A percentile compares a stretch with the other conserved stretches of the same genome.
Evolutionary conservation across 2,329 filamentous ascomycete genomes (phyloP).

Genomic region (Neonectria magnoliae): DNA sequence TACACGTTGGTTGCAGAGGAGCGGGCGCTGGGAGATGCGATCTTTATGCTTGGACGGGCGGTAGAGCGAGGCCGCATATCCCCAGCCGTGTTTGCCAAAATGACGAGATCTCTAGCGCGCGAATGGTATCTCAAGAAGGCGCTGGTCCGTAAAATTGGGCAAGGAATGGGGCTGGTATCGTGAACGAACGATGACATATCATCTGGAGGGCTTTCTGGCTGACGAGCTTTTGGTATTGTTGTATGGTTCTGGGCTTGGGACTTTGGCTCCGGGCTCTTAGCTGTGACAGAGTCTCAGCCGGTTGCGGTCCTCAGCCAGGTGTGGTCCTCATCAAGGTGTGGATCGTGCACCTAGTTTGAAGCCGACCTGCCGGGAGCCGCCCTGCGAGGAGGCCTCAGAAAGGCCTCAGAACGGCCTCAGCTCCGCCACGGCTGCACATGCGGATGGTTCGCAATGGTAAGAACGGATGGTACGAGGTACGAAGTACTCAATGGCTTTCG

Average conservation of each 20-base stretch:
- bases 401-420: not conserved
- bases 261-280: not conserved
- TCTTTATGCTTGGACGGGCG: conserved; percentile 82
- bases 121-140: conserved; percentile 90
- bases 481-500: not conserved
- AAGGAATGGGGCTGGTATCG: conserved; percentile 73
- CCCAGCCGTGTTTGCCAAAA: conserved; percentile 80
- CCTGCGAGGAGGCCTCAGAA: not conserved
- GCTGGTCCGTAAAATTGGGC: conserved; percentile 78
- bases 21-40: conserved; percentile 83
- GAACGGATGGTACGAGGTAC: not conserved
- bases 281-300: not conserved
- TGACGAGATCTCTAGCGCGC: conserved; percentile 76
- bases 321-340: conserved; percentile 9
- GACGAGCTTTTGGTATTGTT: conserved; percentile 34
- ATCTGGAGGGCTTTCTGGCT: conserved; percentile 14
- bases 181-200: conserved; percentile 32
- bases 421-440: not conserved
- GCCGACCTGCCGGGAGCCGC: not conserved
- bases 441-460: not conserved
- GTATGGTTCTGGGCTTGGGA: conserved; percentile 2
- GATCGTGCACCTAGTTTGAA: conserved; percentile 11
- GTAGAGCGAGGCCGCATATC: conserved; percentile 78
- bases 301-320: not conserved
- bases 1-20: conserved; percentile 92